Base-by-base conservation (phyloP, 2,329 filamentous ascomycete species). In the Fusarium clavum region DNA sequence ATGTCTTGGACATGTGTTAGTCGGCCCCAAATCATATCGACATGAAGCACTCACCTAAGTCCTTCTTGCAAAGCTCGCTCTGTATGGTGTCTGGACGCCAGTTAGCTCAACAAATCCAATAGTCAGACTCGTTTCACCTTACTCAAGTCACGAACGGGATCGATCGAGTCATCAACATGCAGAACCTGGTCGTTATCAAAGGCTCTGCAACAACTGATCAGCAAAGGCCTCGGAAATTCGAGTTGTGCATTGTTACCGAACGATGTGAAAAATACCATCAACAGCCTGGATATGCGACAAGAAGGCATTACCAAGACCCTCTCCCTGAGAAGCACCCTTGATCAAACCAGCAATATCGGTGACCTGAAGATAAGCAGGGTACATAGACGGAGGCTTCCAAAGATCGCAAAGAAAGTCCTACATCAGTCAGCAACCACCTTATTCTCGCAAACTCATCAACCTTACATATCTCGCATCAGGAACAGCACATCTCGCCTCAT, bases 321-420 rank as follows among this genome's bases (percentile, higher is more conserved):
- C 80, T 64, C 82, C 82, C 64, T 82, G 75, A 1, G 80, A 82
- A 55, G 82, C 82, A 60, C 82, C 82, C 75, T 79, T 82, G 73
- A 83, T 83, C 62, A 83, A 72, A 4, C 82, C 82, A 22, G 82
- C 82, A 67, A 83, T 83, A 58, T 83, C 82, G 25, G 82, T 83
- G 10, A 83, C 81, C 71, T 83, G 81, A 6, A 83, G 77, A 61
- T 79, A 81, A 61, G 82, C 80, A 5, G 82, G 81, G 70, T 83
- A 83, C 79, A 80, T 81, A 24, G 80, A 82, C 2, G 81, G 81
- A 22, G 82, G 82, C 71, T 83, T 83, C 81, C 81, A 83, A 18
- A 83, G 75, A 45, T 82, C 79, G 64, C 81, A 83, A 22, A 83
- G 73, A 60, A 82, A 83, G 72, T 83, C 81, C 81, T 83, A 59